Evolutionary conservation across 2,329 filamentous ascomycete species (phyloP), one percentile per base, ranked within the genome.

Genomic region (Hansfordia pulvinata): DNA sequence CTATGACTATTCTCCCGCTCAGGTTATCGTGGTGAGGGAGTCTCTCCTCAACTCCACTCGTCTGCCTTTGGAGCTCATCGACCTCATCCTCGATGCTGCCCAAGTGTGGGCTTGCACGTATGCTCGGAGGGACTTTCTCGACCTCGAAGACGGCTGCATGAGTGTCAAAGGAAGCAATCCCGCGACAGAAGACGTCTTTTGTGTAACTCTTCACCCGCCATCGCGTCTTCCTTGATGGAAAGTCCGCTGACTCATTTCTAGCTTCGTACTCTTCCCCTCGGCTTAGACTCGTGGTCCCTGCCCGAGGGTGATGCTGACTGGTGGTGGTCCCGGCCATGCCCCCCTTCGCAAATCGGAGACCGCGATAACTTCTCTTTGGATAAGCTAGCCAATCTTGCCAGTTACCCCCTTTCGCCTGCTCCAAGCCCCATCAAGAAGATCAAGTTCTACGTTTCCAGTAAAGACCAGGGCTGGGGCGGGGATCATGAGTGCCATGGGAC

Each of bases 51-150:
- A 54, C 27, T 50, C 46, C 8, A 45, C 49, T 6, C 43, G 42
- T 3, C 47, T 76, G 2, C 71, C 72, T 0, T 43, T 54, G 2
- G 71, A 76, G 32, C 32, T 77, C 0, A 50, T 71, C 19, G 62
- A 75, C 38, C 42, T 46, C 23, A 59, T 77, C 23, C 46, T 76
- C 28, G 70, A 77, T 38, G 43, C 53, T 16, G 72, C 69, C 29
- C 69, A 75, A 45, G 76, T 76, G 45, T 77, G 72, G 71, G 62
- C 61, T 10, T 62, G 63, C 35, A 59, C 61, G 1, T 46, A 50
- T 1, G 40, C 49, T 8, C 46, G 44, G 9, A 33, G 50, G 23
- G 42, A 49, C 25, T 51, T 39, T 30, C 31, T 35, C 5, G 27
- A 35, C 8, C 30, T 30, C 6, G 30, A 26, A 1, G 18, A 23